phyloP scores from a whole-genome alignment of 2,329 filamentous ascomycete genomes.

The Grosmannia huntii region DNA sequence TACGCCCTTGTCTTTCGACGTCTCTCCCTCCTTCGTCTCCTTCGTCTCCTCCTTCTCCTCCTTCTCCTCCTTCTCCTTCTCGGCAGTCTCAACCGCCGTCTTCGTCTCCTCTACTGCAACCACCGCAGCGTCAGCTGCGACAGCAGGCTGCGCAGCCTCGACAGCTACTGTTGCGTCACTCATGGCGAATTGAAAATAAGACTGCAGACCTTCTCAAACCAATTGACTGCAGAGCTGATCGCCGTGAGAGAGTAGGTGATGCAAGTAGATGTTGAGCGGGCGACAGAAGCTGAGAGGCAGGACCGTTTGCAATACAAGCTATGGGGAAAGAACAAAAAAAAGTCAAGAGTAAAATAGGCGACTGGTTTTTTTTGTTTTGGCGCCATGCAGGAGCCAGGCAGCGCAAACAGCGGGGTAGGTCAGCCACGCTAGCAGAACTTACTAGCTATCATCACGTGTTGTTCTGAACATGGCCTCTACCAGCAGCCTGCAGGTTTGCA shows the following conservation, averaged over 20 bases:
- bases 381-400: not conserved
- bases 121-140: conserved; percentile 2
- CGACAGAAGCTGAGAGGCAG: not conserved
- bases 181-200: conserved; percentile 9
- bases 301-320: not conserved
- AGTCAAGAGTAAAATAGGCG: conserved; percentile 2
- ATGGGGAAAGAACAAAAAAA: conserved; percentile 3
- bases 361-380: conserved; percentile 3
- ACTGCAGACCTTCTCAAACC: not conserved
- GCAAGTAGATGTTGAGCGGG: not conserved
- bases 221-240: not conserved
- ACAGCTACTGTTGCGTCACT: conserved; percentile 12
- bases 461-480: not conserved
- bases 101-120: conserved; percentile 18
- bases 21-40: conserved; percentile 15
- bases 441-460: not conserved
- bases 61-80: conserved; percentile 16
- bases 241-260: not conserved
- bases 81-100: conserved; percentile 13
- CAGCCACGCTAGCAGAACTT: not conserved
- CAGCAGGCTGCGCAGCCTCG: conserved; percentile 14
- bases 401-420: not conserved
- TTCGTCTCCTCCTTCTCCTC: conserved; percentile 13
- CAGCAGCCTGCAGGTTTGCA: not conserved
- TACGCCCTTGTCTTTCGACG: conserved; percentile 11